A percentile compares a stretch with the other conserved stretches of the same genome.
Evolutionary conservation across 345 rosid species (phyloP).

Genomic region (Carallia pectinifolia): DNA sequence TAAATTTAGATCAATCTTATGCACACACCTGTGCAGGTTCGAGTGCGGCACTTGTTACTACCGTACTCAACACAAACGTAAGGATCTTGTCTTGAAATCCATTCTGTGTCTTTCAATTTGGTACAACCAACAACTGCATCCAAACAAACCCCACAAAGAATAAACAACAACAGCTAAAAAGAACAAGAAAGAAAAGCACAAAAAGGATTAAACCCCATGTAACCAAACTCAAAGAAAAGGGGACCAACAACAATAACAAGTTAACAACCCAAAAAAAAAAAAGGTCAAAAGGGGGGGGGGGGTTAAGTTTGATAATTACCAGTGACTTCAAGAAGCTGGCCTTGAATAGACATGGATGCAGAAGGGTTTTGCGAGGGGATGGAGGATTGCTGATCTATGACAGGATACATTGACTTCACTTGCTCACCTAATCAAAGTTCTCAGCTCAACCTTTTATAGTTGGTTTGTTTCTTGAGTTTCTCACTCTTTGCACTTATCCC

Average conservation of each 20-base stretch:
- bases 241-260: not conserved
- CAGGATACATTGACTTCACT: too few species aligned
- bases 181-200: not conserved
- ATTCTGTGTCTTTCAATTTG: conserved; percentile 36
- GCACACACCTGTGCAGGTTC: conserved; percentile 29
- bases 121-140: conserved; percentile 30
- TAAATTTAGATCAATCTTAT: not conserved
- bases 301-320: conserved; percentile 31
- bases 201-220: not conserved
- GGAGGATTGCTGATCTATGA: not conserved
- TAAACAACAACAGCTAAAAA: not conserved
- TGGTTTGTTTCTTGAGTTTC: too few species aligned
- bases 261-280: not conserved
- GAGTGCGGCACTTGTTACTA: conserved; percentile 26
- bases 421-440: not conserved
- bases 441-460: not conserved
- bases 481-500: too few species aligned
- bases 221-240: not conserved
- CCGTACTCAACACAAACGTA: conserved; percentile 34
- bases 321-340: conserved; percentile 74
- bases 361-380: not conserved
- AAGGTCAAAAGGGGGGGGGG: not conserved
- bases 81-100: conserved; percentile 38
- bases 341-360: conserved; percentile 50
- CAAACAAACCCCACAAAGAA: not conserved